Conservation (phyloP, 306 rosid genomes). For the Mimosa pudica region DNA sequence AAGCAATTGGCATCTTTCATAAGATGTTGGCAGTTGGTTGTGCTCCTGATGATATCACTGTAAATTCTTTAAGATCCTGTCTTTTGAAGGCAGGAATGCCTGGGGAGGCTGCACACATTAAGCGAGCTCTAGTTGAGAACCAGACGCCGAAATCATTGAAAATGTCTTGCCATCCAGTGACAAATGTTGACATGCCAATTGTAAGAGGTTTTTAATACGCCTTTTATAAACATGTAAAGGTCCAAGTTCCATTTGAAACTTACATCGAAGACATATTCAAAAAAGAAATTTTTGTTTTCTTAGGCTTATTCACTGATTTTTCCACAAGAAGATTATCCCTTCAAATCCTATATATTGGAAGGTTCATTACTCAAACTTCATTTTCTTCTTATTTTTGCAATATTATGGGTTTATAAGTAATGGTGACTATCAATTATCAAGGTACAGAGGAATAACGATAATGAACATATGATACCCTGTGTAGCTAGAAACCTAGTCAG, state of each 20-base stretch:
- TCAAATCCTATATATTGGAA: neutral
- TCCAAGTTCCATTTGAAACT: neutral
- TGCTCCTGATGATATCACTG: conserved; percentile 69
- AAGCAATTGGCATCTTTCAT: conserved; percentile 71
- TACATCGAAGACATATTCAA: neutral
- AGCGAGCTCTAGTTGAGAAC: conserved; percentile 44
- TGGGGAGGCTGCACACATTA: conserved; percentile 61
- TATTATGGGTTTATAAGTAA: neutral
- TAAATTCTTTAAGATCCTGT: conserved; percentile 66
- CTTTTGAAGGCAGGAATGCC: conserved; percentile 90
- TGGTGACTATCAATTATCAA: neutral
- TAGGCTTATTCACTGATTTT: neutral
- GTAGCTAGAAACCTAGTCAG: neutral
- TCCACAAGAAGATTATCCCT: neutral
- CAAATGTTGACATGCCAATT: conserved; percentile 48
- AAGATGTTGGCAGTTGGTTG: conserved; percentile 74
- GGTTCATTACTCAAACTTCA: neutral
- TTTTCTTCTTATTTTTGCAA: neutral
- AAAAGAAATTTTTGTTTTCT: neutral
- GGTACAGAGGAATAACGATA: neutral
- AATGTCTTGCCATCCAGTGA: conserved; percentile 33
- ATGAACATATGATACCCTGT: neutral
- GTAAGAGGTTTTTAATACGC: conserved; percentile 4
- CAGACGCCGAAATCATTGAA: conserved; percentile 30
- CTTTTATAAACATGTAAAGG: neutral